Evolutionary conservation across 1,284 basidiomycete genomes (phyloP), one percentile per base, ranked within the genome.

Genomic region (Pisolithus thermaeus): DNA sequence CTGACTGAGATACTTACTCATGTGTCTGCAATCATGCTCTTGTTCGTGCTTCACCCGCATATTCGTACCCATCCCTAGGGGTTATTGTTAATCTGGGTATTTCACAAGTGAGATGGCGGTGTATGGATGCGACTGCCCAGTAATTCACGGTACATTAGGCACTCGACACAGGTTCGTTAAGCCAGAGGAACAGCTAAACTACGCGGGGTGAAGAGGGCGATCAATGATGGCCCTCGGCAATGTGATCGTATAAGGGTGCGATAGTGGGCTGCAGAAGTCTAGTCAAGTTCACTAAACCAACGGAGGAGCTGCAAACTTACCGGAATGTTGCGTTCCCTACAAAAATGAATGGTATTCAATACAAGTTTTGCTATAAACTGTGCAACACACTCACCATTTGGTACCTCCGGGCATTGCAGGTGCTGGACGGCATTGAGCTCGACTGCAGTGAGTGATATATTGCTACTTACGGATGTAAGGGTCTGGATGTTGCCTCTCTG

Each of bases 401-500:
- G 89, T 90, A 54, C 92, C 92, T 57, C 86, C 90, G 47, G 90
- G 90, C 65, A 83, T 87, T 45, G 77, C 64, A 43, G 90, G 78
- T 54, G 84, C 92, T 95, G 57, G 28, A 51, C 57, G 49, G 45
- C 57, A 58, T 28, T 25, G 18, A 3, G n/a, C 27, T 63, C 32
- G 50, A 47, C 44, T n/a, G 14, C 16, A 23, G 22, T 20, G 20
- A 22, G 14, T 14, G 38, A 42, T 28, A n/a, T 23, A 5, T 46
- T 8, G 35, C 55, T 56, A 71, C 72, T 65, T 71, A 97, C 94
- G 74, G 70, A 88, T 87, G 71, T 94, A 93, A 47, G 94, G 94
- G 70, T 97, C 94, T 11, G 93, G 94, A 68, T 97, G 94, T 57
- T 74, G 74, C 61, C 73, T 79, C 30, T 70, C 70, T 14, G 81